Evolutionary conservation across 345 rosid species (phyloP).

Genomic region (Barbarea vulgaris): DNA sequence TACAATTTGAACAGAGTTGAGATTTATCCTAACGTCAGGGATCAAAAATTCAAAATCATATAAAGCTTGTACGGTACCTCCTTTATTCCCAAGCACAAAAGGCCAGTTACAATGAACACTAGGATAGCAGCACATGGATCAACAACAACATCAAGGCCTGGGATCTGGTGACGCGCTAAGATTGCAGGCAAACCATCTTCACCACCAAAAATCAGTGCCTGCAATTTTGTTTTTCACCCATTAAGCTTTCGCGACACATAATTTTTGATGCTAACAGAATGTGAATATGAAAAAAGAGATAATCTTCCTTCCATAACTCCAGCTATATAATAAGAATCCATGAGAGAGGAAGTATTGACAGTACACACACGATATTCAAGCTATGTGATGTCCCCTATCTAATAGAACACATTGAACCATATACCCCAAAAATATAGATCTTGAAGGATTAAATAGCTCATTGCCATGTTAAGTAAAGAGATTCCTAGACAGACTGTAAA

Average conservation of each 20-base stretch:
- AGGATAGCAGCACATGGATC: slow-evolving; percentile 92
- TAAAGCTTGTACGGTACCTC: slow-evolving; percentile 71
- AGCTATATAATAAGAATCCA: neutral
- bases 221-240: neutral
- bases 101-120: slow-evolving; percentile 81
- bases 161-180: slow-evolving; percentile 82
- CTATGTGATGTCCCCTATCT: neutral
- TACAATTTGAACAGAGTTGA: neutral
- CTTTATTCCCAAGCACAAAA: slow-evolving; percentile 92
- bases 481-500: neutral
- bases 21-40: neutral
- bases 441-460: neutral
- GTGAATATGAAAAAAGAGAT: neutral
- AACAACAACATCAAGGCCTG: slow-evolving; percentile 77
- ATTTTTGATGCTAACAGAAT: neutral
- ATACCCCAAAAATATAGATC: neutral
- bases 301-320: neutral
- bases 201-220: slow-evolving; percentile 96
- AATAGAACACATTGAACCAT: neutral
- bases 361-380: neutral
- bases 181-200: slow-evolving; percentile 67
- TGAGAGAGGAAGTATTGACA: neutral
- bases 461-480: neutral
- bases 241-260: slow-evolving; percentile 11
- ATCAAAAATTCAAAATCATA: neutral